phyloP scores from a whole-genome alignment of 371 early-diverging fungal genomes.

The Batkoa obscura region DNA sequence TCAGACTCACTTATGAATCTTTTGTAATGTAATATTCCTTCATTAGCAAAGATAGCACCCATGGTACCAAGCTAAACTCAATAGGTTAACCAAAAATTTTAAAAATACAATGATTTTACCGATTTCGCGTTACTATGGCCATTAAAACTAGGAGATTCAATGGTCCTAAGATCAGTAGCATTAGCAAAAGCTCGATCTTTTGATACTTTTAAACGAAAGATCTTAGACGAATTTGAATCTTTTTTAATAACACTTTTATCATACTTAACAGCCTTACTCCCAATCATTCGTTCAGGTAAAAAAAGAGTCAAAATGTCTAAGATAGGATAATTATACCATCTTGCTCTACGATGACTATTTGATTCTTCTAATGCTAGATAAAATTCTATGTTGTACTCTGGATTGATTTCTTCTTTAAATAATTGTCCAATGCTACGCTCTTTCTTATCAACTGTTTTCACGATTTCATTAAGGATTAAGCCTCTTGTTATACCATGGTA shows the following conservation, averaged over 20 bases:
- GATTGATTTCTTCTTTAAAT: slow-evolving; percentile 24
- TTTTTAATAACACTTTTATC: too few relatives aligned
- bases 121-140: neutral
- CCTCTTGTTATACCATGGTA: slow-evolving; percentile 49
- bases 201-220: neutral
- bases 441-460: slow-evolving; percentile 30
- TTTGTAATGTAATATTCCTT: neutral
- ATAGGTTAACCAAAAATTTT: neutral
- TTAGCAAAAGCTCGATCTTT: neutral
- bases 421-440: slow-evolving; percentile 34
- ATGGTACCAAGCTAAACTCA: neutral
- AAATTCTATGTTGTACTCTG: slow-evolving; percentile 26
- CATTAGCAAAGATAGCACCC: neutral
- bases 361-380: too few relatives aligned
- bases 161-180: neutral
- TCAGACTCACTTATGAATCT: neutral
- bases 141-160: neutral
- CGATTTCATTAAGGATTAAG: slow-evolving; percentile 52
- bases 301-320: slow-evolving; percentile 7
- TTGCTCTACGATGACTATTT: neutral
- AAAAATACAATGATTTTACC: too few relatives aligned
- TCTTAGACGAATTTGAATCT: too few relatives aligned
- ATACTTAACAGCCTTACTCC: too few relatives aligned
- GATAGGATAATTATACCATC: slow-evolving; percentile 1
- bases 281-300: neutral